Evolutionary conservation across 2,329 filamentous ascomycete genomes (phyloP).

Genomic region (Epichloe sylvatica): DNA sequence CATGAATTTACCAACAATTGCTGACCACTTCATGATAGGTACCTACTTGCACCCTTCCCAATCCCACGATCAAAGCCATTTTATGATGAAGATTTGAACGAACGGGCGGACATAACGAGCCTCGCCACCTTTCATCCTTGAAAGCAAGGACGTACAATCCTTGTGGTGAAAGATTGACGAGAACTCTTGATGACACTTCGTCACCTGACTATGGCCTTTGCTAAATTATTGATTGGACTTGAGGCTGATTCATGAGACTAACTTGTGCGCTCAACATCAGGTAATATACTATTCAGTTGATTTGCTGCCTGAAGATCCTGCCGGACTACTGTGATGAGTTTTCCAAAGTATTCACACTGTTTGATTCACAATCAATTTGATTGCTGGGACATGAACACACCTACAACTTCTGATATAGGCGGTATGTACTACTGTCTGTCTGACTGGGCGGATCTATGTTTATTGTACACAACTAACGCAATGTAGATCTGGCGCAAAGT

Average conservation of each 20-base stretch:
- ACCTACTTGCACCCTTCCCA: conserved; percentile 11
- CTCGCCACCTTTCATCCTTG: conserved; percentile 30
- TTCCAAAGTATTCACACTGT: conserved; percentile 45
- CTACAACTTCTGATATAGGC: conserved; percentile 40
- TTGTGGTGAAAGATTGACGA: conserved; percentile 36
- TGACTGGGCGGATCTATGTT: background rate
- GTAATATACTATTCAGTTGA: conserved; percentile 21
- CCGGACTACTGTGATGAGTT: conserved; percentile 30
- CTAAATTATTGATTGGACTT: conserved; percentile 6
- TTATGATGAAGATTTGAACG: conserved; percentile 53
- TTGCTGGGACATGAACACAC: conserved; percentile 38
- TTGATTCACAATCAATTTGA: conserved; percentile 31
- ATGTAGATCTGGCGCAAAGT: background rate
- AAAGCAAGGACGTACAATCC: conserved; percentile 49
- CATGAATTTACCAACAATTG: conserved; percentile 7
- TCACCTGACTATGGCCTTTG: conserved; percentile 42
- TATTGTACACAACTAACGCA: background rate
- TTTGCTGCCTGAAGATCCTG: background rate
- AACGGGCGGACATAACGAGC: conserved; percentile 56
- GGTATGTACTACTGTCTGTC: conserved; percentile 6
- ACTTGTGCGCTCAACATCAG: conserved; percentile 12
- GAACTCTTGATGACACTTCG: conserved; percentile 52
- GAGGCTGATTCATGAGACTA: conserved; percentile 12
- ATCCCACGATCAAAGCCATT: conserved; percentile 13
- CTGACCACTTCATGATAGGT: conserved; percentile 32